Evolutionary conservation across 257 asterid genomes (phyloP).

Genomic region (Jaltomata sinuosa): DNA sequence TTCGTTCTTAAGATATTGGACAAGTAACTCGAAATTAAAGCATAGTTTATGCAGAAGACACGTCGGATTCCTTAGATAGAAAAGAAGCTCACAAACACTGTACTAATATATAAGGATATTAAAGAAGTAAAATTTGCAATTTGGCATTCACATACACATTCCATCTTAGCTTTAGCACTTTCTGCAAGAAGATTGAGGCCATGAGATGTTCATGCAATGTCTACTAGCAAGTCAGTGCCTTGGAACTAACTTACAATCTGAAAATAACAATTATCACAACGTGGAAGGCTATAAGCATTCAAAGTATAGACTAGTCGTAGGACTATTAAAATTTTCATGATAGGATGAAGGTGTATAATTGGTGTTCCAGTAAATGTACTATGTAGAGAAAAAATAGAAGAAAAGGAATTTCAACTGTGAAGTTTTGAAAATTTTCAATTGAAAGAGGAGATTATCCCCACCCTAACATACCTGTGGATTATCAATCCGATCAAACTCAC

Average conservation of each 20-base stretch:
- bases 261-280: neutral
- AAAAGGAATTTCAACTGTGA: neutral
- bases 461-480: slow-evolving; percentile 65
- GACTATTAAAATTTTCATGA: neutral
- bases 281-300: neutral
- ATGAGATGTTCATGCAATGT: neutral
- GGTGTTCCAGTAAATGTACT: neutral
- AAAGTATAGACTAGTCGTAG: neutral
- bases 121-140: neutral
- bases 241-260: neutral
- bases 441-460: neutral
- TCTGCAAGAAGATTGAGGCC: neutral
- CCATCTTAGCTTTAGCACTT: neutral
- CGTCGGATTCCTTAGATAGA: neutral
- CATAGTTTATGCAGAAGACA: neutral
- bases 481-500: slow-evolving; percentile 78
- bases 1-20: neutral
- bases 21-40: neutral
- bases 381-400: neutral
- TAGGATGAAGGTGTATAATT: neutral
- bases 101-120: neutral
- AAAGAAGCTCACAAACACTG: neutral
- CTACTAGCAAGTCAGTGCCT: neutral
- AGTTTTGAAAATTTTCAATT: neutral
- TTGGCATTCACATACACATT: neutral